These are phyloP conservation scores for Saprolegnia parasitica DNA, from an alignment of 352 stramenopile genomes.

Conservation along the genomic window DNA sequence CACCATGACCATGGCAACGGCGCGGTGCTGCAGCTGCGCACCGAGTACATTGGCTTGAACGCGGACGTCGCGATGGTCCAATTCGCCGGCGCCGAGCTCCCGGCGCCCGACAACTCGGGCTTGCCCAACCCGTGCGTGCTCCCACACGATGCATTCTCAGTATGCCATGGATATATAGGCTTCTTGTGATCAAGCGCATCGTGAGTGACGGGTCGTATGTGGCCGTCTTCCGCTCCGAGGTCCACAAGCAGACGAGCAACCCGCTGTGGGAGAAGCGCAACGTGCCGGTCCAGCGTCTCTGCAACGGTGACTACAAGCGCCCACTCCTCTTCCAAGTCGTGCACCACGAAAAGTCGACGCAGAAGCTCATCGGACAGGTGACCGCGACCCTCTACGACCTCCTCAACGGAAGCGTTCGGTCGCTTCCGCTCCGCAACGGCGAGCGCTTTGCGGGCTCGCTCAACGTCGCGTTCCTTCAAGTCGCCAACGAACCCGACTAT, in stretches of 20 bases:
- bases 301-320: constrained; percentile 68
- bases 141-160: too few species aligned
- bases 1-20: neutral
- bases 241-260: constrained; percentile 67
- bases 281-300: constrained; percentile 61
- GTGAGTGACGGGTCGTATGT: constrained; percentile 22
- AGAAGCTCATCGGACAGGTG: constrained; percentile 67
- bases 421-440: neutral
- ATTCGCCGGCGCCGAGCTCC: constrained; percentile 11
- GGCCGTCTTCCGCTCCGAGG: constrained; percentile 22
- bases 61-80: constrained; percentile 14
- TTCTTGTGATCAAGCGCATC: constrained; percentile 19
- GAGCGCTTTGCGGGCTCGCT: constrained; percentile 3
- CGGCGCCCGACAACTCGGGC: constrained; percentile 5
- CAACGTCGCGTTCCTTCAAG: constrained; percentile 7
- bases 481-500: constrained; percentile 15
- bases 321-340: constrained; percentile 72
- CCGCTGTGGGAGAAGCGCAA: constrained; percentile 56
- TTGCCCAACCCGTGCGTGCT: constrained; percentile 20
- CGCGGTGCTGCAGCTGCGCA: constrained; percentile 16
- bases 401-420: constrained; percentile 23
- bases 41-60: constrained; percentile 19
- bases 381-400: constrained; percentile 59
- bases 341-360: constrained; percentile 64
- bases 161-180: constrained; percentile 1